A percentile compares a stretch with the other conserved stretches of the same genome.
Evolutionary conservation across 441 rosid species (phyloP).

Genomic region (Kokia cookei): DNA sequence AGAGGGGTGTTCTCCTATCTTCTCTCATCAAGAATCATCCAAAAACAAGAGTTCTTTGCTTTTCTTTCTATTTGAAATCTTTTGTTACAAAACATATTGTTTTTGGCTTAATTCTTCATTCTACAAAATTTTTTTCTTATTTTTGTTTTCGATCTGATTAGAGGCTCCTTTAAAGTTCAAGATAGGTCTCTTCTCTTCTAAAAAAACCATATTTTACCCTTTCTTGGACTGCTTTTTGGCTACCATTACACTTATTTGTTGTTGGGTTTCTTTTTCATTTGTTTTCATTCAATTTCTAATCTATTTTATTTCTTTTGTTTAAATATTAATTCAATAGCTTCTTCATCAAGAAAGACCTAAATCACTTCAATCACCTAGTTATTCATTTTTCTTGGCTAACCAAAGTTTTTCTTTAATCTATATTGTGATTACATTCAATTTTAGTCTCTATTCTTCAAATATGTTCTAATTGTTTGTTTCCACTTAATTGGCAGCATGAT

Average conservation of each 20-base stretch:
- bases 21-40: background rate
- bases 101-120: background rate
- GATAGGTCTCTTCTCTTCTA: too few species aligned
- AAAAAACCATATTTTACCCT: too few species aligned
- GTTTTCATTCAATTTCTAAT: background rate
- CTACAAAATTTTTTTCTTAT: background rate
- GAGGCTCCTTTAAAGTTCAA: too few species aligned
- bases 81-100: background rate
- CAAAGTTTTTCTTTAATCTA: background rate
- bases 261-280: background rate
- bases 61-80: background rate
- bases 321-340: background rate
- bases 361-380: background rate
- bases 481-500: background rate
- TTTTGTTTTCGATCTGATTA: too few species aligned
- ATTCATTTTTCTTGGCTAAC: background rate
- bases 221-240: too few species aligned
- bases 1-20: background rate
- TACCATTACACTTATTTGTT: too few species aligned
- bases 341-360: background rate
- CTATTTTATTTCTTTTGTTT: background rate
- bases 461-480: background rate
- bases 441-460: background rate
- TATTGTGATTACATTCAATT: background rate
- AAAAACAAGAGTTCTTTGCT: background rate